A percentile compares a stretch with the other conserved stretches of the same genome.
Conservation (phyloP, 495 filamentous ascomycete species). For the Tetracladium marchalianum region DNA sequence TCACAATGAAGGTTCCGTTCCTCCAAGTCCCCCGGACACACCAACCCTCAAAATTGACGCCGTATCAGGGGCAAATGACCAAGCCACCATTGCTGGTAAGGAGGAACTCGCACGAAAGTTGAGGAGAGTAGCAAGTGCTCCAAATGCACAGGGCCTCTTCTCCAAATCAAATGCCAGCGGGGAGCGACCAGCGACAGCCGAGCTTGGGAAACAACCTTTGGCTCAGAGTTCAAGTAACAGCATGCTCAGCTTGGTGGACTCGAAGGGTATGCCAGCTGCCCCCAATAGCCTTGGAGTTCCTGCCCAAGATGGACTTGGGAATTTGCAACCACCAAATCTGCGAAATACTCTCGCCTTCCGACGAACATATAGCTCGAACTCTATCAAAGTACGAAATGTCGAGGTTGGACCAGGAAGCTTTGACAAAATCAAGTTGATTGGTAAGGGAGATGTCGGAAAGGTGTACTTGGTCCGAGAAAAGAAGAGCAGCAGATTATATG, state of each 20-base stretch:
- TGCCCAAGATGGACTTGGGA: constrained; percentile 28
- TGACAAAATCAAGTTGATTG: constrained; percentile 98
- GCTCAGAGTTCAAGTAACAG: constrained; percentile 42
- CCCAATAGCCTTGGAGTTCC: constrained; percentile 25
- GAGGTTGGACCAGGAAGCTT: constrained; percentile 94
- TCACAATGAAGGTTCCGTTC: constrained; percentile 90
- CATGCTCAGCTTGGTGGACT: constrained; percentile 40
- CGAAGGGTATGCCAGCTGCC: constrained; percentile 15
- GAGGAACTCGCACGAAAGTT: constrained; percentile 89
- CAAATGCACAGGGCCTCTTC: constrained; percentile 94
- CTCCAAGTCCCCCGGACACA: constrained; percentile 91
- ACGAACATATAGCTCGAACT: constrained; percentile 96
- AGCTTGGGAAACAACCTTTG: constrained; percentile 69
- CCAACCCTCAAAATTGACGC: constrained; percentile 65
- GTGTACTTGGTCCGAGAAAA: constrained; percentile 97
- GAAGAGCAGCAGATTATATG: constrained; percentile 89
- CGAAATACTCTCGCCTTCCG: constrained; percentile 57
- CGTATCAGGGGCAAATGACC: constrained; percentile 59
- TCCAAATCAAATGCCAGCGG: constrained; percentile 47
- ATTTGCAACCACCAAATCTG: constrained; percentile 36
- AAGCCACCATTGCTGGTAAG: constrained; percentile 72
- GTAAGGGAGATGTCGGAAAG: constrained; percentile 97
- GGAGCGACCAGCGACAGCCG: constrained; percentile 69
- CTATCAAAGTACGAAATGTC: constrained; percentile 94
- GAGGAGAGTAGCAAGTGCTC: constrained; percentile 87